A percentile compares a stretch with the other conserved stretches of the same genome.
Conservation (phyloP, 306 rosid species). For the peach (Prunus persica) region DNA sequence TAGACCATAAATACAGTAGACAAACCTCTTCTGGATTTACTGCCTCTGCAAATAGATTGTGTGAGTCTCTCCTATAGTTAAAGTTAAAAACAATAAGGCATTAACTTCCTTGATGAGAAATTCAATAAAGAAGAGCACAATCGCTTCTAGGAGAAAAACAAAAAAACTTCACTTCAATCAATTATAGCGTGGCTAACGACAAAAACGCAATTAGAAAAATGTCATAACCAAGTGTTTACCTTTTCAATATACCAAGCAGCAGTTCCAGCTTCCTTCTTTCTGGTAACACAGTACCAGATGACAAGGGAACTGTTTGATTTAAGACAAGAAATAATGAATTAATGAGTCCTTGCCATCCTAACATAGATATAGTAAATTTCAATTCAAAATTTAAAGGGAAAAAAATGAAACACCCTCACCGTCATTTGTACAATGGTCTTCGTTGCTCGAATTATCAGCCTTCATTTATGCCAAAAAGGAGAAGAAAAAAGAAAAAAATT, state of each 20-base stretch:
- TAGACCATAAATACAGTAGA: background rate
- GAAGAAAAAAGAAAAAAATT: background rate
- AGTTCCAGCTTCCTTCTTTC: conserved; percentile 14
- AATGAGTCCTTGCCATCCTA: background rate
- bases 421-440: background rate
- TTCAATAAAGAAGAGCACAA: background rate
- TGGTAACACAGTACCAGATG: background rate
- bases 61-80: conserved; percentile 11
- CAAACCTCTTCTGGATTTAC: conserved; percentile 24
- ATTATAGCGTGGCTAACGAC: background rate
- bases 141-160: background rate
- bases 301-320: conserved; percentile 7
- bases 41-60: conserved; percentile 15
- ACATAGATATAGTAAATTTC: background rate
- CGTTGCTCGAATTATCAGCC: background rate
- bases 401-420: background rate
- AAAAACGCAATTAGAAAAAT: background rate
- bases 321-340: background rate
- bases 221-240: conserved; percentile 10
- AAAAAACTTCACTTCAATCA: background rate
- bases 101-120: background rate
- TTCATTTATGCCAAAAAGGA: background rate
- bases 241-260: conserved; percentile 10
- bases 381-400: background rate
- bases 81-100: background rate